Evolutionary conservation across 2,329 filamentous ascomycete genomes (phyloP), one percentile per base, ranked within the genome.

Genomic region (Ceratocystiopsis minuta): DNA sequence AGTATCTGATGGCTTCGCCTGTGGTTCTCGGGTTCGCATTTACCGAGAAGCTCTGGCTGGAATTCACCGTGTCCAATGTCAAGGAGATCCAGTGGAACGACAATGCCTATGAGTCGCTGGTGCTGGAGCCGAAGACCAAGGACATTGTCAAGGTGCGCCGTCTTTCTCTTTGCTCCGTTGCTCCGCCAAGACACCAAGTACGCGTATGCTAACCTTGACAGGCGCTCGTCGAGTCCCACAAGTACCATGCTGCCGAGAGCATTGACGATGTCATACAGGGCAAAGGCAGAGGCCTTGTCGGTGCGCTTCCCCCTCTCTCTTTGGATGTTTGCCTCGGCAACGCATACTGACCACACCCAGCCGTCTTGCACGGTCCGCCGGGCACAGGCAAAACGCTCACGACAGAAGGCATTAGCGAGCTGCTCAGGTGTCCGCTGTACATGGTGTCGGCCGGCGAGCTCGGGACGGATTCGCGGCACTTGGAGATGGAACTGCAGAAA

Each of bases 11-110:
- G 39, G 78, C 85, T 2, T 88, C 82, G 2, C 80, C 86, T 0
- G 77, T 92, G 0, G 82, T 93, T 0, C 69, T 92, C 2, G 87
- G 86, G 0, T 94, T 93, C 52, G 75, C 83, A 1, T 92, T 94
- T 56, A 75, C 74, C 1, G 84, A 93, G 59, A 94, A 93, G 60
- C 66, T 84, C 11, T 95, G 86, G 87, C 70, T 93, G 0, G 84
- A 94, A 55, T 85, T 94, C 52, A 78, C 76, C 0, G 78, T 95
- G 16, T 82, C 80, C 0, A 77, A 78, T 1, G 70, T 94, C 47
- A 71, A 73, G 37, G 80, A 92, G 4, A 88, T 94, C 47, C 69
- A 76, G 33, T 94, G 82, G 82, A 88, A 93, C 52, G 74, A 81
- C 36, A 69, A 75, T 14, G 86, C 86, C 0, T 94, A 90, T 59